A percentile compares a stretch with the other conserved stretches of the same genome.
phyloP scores from a whole-genome alignment of 1,139 yeast species.

The Saccharomyces hybrid region DNA sequence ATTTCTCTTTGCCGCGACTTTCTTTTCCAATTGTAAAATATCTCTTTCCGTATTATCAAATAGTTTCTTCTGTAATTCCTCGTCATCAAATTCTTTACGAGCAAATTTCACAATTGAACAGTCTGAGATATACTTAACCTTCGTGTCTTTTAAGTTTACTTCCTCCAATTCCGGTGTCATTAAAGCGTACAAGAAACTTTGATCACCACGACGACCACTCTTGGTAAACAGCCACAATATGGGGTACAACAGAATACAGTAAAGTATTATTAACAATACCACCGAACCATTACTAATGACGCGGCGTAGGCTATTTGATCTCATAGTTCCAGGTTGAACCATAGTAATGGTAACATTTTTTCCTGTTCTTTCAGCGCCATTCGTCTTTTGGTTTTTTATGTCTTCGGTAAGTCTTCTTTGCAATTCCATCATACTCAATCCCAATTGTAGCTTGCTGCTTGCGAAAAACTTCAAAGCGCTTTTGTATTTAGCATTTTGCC shows the following conservation, averaged over 20 bases:
- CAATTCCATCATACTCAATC: constrained; percentile 66
- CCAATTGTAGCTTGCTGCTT: constrained; percentile 67
- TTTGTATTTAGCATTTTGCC: constrained; percentile 51
- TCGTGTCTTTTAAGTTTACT: constrained; percentile 37
- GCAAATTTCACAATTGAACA: constrained; percentile 54
- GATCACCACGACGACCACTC: constrained; percentile 71
- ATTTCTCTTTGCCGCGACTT: constrained; percentile 60
- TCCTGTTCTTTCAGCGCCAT: constrained; percentile 54
- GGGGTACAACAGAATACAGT: constrained; percentile 62
- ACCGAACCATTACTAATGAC: constrained; percentile 71
- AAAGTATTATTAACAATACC: constrained; percentile 55
- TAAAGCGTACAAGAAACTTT: constrained; percentile 62
- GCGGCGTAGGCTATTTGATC: constrained; percentile 80
- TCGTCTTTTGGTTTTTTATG: constrained; percentile 32
- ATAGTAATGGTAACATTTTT: constrained; percentile 65
- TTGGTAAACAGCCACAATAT: constrained; percentile 75
- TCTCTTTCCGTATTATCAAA: constrained; percentile 54
- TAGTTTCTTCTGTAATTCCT: constrained; percentile 51
- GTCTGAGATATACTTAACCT: constrained; percentile 68
- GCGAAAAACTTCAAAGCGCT: constrained; percentile 77
- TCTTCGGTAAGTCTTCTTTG: constrained; percentile 51
- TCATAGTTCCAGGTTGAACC: constrained; percentile 88
- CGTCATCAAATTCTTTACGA: constrained; percentile 58
- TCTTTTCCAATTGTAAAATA: constrained; percentile 57
- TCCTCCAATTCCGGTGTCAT: constrained; percentile 60